A percentile compares a stretch with the other conserved stretches of the same genome.
Evolutionary conservation across 495 filamentous ascomycete genomes (phyloP).

Genomic region (Talaromyces trachyspermus): DNA sequence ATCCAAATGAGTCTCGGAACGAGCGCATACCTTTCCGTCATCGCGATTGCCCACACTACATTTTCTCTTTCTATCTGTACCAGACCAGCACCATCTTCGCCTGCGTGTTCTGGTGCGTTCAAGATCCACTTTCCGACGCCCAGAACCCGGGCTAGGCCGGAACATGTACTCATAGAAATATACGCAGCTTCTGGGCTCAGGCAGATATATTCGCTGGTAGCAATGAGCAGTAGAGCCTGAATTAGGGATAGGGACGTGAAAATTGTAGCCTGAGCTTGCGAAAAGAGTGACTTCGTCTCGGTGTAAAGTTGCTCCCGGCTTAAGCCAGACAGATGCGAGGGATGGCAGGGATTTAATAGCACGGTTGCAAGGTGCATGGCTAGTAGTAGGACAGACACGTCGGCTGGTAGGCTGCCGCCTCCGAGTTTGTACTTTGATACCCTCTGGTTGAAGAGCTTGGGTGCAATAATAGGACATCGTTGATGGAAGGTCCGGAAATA

Average conservation of each 20-base stretch:
- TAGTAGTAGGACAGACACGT: constrained; percentile 28
- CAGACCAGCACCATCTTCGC: not conserved
- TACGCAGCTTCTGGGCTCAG: constrained; percentile 22
- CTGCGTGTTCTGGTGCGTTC: not conserved
- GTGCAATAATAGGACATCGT: constrained; percentile 1
- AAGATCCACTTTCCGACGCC: not conserved
- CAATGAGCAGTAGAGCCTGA: constrained; percentile 28
- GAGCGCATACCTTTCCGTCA: not conserved
- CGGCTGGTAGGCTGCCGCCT: constrained; percentile 12
- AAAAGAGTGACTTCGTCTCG: constrained; percentile 25
- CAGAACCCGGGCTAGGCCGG: constrained; percentile 17
- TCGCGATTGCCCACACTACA: not conserved
- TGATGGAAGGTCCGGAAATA: constrained; percentile 8
- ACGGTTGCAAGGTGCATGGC: constrained; percentile 25
- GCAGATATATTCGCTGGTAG: constrained; percentile 23
- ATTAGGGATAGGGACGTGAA: constrained; percentile 23
- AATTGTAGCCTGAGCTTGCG: constrained; percentile 23
- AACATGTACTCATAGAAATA: constrained; percentile 23
- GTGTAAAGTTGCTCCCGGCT: constrained; percentile 24
- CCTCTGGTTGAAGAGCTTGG: not conserved
- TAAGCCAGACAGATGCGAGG: constrained; percentile 7
- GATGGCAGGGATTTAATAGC: not conserved
- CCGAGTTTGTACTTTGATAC: not conserved
- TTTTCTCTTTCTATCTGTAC: not conserved
- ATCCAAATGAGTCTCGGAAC: too few relatives aligned